Evolutionary conservation across 2,329 filamentous ascomycete genomes (phyloP).

Genomic region (Alternaria brassicae): DNA sequence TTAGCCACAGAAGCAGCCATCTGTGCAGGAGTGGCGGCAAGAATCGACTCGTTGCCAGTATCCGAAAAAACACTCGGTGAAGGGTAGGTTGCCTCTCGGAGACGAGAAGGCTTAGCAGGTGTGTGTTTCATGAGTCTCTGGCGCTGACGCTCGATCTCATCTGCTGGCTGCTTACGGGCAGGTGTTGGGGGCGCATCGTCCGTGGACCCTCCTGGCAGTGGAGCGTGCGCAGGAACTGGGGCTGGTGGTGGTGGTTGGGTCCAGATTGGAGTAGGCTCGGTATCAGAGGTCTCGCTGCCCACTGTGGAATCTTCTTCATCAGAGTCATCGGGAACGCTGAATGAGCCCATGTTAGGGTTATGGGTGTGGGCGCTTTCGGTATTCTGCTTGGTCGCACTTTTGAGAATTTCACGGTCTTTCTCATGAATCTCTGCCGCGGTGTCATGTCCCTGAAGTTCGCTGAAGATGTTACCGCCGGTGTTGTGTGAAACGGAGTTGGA

Average conservation of each 20-base stretch:
- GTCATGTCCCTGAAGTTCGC: slow-evolving; percentile 30
- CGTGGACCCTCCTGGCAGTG: slow-evolving; percentile 31
- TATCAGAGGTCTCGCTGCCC: slow-evolving; percentile 24
- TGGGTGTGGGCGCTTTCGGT: slow-evolving; percentile 5
- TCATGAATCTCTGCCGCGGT: slow-evolving; percentile 17
- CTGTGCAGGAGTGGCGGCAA: slow-evolving; percentile 28
- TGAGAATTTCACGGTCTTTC: slow-evolving; percentile 25
- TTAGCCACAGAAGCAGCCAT: slow-evolving; percentile 4
- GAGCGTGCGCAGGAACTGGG: slow-evolving; percentile 45
- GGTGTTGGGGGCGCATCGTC: slow-evolving; percentile 4
- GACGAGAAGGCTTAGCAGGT: slow-evolving; percentile 44
- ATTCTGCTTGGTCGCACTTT: slow-evolving; percentile 20
- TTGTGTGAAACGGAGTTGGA: slow-evolving; percentile 21
- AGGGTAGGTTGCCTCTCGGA: slow-evolving; percentile 43
- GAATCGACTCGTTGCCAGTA: slow-evolving; percentile 30
- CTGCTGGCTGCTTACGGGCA: slow-evolving; percentile 21
- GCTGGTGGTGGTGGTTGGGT: slow-evolving; percentile 47
- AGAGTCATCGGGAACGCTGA: slow-evolving; percentile 34
- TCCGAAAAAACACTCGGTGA: slow-evolving; percentile 42
- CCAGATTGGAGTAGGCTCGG: slow-evolving; percentile 33
- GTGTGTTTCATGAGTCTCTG: slow-evolving; percentile 44
- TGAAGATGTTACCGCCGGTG: slow-evolving; percentile 41
- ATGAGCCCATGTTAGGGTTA: slow-evolving; percentile 25
- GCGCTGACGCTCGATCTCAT: slow-evolving; percentile 40
- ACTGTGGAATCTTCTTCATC: slow-evolving; percentile 28